A percentile compares a stretch with the other conserved stretches of the same genome.
These are phyloP conservation scores for Caryopteris hybrid DNA, from an alignment of 305 asterid species.

Conservation along the genomic window DNA sequence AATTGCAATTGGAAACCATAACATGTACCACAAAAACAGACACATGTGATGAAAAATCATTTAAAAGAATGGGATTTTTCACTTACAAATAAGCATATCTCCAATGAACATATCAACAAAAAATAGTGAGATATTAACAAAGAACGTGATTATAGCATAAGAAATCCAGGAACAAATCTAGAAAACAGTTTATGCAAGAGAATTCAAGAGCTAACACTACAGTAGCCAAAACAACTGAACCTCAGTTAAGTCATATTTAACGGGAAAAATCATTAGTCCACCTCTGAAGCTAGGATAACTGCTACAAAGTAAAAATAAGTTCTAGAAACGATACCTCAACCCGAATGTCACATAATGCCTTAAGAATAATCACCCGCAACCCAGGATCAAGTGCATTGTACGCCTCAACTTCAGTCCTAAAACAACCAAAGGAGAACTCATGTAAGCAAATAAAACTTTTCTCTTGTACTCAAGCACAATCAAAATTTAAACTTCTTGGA, in stretches of 20 bases:
- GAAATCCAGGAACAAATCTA: not conserved
- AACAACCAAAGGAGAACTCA: slow-evolving; percentile 13
- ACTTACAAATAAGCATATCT: not conserved
- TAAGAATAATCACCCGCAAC: slow-evolving; percentile 81
- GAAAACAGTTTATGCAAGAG: not conserved
- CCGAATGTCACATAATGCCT: slow-evolving; percentile 97
- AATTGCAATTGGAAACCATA: not conserved
- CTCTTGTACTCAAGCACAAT: slow-evolving; percentile 11
- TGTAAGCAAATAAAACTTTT: slow-evolving; percentile 10
- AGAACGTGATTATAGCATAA: not conserved
- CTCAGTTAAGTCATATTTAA: not conserved
- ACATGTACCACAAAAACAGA: not conserved
- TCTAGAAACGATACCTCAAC: slow-evolving; percentile 63
- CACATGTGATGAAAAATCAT: not conserved
- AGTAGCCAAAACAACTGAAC: slow-evolving; percentile 15
- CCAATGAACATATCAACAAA: not conserved
- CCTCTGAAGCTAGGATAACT: not conserved
- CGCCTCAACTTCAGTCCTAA: slow-evolving; percentile 86
- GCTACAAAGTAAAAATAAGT: not conserved
- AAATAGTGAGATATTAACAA: not conserved
- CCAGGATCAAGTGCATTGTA: slow-evolving; percentile 80
- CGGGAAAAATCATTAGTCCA: not conserved
- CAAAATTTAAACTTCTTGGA: not conserved
- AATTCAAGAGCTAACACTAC: not conserved
- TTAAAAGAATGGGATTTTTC: not conserved